Conservation (phyloP, 2,329 filamentous ascomycete genomes). For the Raffaelea arxii region DNA sequence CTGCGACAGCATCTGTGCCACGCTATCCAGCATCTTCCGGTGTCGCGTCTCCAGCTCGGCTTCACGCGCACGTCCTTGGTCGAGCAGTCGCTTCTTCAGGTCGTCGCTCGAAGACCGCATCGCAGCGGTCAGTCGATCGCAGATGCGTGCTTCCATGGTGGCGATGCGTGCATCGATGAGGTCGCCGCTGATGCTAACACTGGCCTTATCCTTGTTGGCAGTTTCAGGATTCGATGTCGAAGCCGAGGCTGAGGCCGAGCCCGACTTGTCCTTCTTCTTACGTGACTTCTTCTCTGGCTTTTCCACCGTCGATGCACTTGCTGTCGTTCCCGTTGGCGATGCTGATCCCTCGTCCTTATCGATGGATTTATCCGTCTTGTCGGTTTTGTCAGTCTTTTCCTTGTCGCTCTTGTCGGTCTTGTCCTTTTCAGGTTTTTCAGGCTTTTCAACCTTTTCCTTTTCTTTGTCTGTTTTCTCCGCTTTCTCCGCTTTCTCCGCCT, state of each 20-base stretch:
- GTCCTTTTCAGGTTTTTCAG: too few species aligned
- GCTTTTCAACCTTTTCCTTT: too few species aligned
- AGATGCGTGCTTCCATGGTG: constrained; percentile 42
- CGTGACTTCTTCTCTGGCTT: constrained; percentile 51
- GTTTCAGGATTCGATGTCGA: neutral
- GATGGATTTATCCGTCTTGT: too few species aligned
- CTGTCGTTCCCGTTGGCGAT: constrained; percentile 35
- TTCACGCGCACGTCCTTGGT: constrained; percentile 50
- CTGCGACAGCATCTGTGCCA: constrained; percentile 50
- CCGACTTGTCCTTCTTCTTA: constrained; percentile 58
- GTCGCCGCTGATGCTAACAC: constrained; percentile 20
- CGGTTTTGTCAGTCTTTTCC: too few species aligned
- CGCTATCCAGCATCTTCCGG: constrained; percentile 44
- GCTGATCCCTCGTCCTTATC: too few species aligned
- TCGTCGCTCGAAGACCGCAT: constrained; percentile 44
- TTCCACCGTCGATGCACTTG: constrained; percentile 33
- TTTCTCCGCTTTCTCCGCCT: too few species aligned
- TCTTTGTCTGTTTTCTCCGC: too few species aligned
- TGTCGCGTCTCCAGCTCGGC: constrained; percentile 43
- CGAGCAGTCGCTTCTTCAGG: constrained; percentile 34
- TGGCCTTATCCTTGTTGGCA: neutral
- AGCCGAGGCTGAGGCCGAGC: constrained; percentile 14
- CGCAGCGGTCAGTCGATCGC: constrained; percentile 32
- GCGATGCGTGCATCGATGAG: constrained; percentile 44
- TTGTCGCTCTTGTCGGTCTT: too few species aligned